Percentiles rank a stretch among this genome's conserved stretches.
These are phyloP conservation scores for Tothia fuscella DNA, from an alignment of 2,329 filamentous ascomycete genomes.

Conservation along the genomic window DNA sequence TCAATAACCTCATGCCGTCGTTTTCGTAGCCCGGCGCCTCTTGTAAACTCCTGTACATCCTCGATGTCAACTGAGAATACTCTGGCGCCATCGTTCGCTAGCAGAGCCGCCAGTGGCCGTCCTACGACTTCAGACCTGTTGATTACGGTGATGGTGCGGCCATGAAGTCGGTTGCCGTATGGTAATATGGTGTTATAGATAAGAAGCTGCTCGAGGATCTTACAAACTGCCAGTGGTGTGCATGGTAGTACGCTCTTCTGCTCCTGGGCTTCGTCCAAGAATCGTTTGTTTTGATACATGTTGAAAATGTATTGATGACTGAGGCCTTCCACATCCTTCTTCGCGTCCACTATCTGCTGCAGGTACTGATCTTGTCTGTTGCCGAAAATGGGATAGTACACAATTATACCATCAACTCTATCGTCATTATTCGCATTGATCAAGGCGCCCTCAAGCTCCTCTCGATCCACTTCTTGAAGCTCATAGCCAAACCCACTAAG, in stretches of 20 bases:
- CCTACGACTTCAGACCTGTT: slow-evolving; percentile 96
- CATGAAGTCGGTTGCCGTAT: slow-evolving; percentile 84
- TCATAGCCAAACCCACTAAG: slow-evolving; percentile 67
- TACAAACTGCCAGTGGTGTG: slow-evolving; percentile 90
- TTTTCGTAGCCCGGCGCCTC: slow-evolving; percentile 77
- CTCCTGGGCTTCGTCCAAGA: slow-evolving; percentile 66
- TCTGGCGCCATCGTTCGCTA: slow-evolving; percentile 90
- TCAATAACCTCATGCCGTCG: slow-evolving; percentile 77
- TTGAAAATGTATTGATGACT: slow-evolving; percentile 93
- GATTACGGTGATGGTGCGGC: slow-evolving; percentile 89
- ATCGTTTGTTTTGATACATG: slow-evolving; percentile 98
- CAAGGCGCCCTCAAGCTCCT: slow-evolving; percentile 81
- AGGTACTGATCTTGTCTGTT: slow-evolving; percentile 85
- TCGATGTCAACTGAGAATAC: slow-evolving; percentile 93
- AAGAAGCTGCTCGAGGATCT: slow-evolving; percentile 88
- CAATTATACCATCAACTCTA: slow-evolving; percentile 75
- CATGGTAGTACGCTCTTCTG: slow-evolving; percentile 92
- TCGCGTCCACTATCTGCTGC: slow-evolving; percentile 80
- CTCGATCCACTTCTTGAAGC: slow-evolving; percentile 71
- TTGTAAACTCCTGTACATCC: slow-evolving; percentile 82
- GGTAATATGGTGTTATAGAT: slow-evolving; percentile 94
- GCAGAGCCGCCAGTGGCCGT: slow-evolving; percentile 75
- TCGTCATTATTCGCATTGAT: slow-evolving; percentile 71
- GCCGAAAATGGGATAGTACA: slow-evolving; percentile 98
- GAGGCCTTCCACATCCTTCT: slow-evolving; percentile 92